Conservation (phyloP, 2,329 filamentous ascomycete genomes). For the Coniochaeta sp. region DNA sequence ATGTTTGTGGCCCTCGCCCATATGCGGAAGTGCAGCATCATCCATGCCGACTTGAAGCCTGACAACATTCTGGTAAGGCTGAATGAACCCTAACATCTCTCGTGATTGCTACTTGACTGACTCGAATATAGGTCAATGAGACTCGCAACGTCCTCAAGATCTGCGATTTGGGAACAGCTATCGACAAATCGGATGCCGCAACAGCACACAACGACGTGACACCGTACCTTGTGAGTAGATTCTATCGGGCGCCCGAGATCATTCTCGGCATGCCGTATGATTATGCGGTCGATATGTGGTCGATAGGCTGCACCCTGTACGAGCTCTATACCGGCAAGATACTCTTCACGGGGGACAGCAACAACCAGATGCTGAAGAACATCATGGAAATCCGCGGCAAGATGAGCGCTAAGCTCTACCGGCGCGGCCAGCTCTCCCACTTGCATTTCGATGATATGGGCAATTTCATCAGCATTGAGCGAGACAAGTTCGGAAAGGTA, state of each 20-base stretch:
- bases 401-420: constrained; percentile 81
- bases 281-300: constrained; percentile 95
- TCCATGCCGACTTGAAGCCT: constrained; percentile 94
- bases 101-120: constrained; percentile 12
- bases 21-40: constrained; percentile 84
- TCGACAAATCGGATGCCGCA: constrained; percentile 71
- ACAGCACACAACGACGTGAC: constrained; percentile 76
- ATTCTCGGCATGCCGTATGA: constrained; percentile 96
- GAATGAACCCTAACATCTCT: background rate
- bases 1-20: constrained; percentile 86
- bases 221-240: constrained; percentile 91
- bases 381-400: constrained; percentile 97
- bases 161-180: constrained; percentile 94
- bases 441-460: constrained; percentile 79
- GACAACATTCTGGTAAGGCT: constrained; percentile 82
- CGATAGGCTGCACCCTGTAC: constrained; percentile 92
- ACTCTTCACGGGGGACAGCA: constrained; percentile 87
- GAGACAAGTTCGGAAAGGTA: constrained; percentile 79
- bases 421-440: constrained; percentile 67
- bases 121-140: constrained; percentile 58
- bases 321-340: constrained; percentile 98
- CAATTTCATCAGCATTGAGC: constrained; percentile 78
- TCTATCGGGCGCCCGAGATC: constrained; percentile 95
- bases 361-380: constrained; percentile 95
- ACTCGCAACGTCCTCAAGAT: constrained; percentile 81